These are phyloP conservation scores for Ogataea pilisensis DNA, from an alignment of 805 yeast species.

Conservation along the genomic window DNA sequence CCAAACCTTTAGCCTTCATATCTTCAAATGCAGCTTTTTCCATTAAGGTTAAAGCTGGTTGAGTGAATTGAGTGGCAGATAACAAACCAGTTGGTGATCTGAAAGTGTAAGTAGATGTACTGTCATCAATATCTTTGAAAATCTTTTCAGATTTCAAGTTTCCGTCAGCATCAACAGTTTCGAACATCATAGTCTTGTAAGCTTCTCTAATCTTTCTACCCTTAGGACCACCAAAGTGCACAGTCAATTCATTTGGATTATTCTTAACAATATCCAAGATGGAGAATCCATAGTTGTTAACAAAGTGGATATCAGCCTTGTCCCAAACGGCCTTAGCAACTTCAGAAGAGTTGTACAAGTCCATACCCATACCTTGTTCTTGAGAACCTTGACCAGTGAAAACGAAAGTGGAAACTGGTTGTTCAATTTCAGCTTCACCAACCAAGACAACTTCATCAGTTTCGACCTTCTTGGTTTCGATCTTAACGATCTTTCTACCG, in stretches of 20 bases:
- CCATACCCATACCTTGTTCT: constrained; percentile 99
- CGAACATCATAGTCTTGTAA: constrained; percentile 96
- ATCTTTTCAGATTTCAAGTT: constrained; percentile 85
- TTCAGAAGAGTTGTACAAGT: constrained; percentile 80
- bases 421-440: constrained; percentile 99
- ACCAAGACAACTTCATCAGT: constrained; percentile 72
- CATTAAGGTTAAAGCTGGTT: constrained; percentile 98
- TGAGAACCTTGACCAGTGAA: constrained; percentile 99
- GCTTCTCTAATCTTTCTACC: constrained; percentile 94
- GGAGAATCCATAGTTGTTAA: constrained; percentile 93
- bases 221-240: constrained; percentile 96
- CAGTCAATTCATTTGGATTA: constrained; percentile 93
- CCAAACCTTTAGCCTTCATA: constrained; percentile 91
- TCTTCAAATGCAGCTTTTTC: constrained; percentile 99
- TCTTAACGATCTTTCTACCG: constrained; percentile 95
- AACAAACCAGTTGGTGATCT: constrained; percentile 90
- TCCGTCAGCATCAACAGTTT: constrained; percentile 84
- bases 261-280: constrained; percentile 91
- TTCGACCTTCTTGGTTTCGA: constrained; percentile 80
- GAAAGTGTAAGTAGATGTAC: constrained; percentile 82
- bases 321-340: constrained; percentile 98
- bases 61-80: constrained; percentile 98
- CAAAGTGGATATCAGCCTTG: constrained; percentile 91
- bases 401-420: constrained; percentile 93
- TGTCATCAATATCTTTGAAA: constrained; percentile 83